Base-by-base conservation (phyloP, 768 basidiomycete species). In the Phylloporus sp. region DNA sequence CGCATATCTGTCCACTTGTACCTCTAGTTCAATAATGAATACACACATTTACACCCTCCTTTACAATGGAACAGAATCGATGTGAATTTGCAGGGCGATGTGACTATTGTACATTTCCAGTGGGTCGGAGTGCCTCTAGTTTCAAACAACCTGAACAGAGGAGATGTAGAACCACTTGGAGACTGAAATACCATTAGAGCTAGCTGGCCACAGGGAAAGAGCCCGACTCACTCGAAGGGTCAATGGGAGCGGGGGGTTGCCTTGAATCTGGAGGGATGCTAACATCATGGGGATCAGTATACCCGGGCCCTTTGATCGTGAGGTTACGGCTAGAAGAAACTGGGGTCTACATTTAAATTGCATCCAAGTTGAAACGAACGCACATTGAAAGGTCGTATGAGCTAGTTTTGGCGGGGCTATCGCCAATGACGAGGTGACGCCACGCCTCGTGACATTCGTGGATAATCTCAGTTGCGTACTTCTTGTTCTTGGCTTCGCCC, bases 401-500 rank as follows among this genome's bases (percentile, higher is more conserved):
- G 41, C 81, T 56, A 16, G 85, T 87, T 75, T 85, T 87, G 55
- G 86, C 82, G 36, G 85, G 81, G 55, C 71, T 76, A 58, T 97
- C 89, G 56, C 94, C 92, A 47, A 73, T 75, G 70, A 94, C 79
- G 61, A 99, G 82, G 65, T 90, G 90, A 65, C 93, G 91, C 97
- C 97, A 99, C 32, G 97, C 90, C 71, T 98, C 97, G 69, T 98
- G 88, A 74, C 91, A 95, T 71, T 99, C 97, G 72, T 97, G 95
- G 67, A 99, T 89, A 75, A 98, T 97, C 74, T 98, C 95, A 48
- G 90, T 92, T 28, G 97, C 97, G 69, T 98, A 99, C 72, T 95
- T 97, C 81, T 95, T 97, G 80, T 97, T 97, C 79, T 98, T 99
- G 58, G 95, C 95, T 75, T 99, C 97, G 52, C 97, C 97, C 47